Conservation (phyloP, 306 rosid species). For the Fagus crenata region DNA sequence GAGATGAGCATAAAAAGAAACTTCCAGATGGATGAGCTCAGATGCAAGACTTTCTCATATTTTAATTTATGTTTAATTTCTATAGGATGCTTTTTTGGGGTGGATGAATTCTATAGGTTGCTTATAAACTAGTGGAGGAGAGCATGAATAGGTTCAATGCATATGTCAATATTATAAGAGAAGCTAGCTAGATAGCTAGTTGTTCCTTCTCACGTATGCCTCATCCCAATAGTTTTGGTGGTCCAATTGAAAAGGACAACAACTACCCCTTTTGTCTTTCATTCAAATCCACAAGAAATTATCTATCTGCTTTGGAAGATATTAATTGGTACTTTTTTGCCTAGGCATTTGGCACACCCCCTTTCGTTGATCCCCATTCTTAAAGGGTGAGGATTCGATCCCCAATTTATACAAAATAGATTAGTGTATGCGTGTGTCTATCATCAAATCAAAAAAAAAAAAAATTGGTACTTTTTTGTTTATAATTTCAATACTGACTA, state of each 20-base stretch:
- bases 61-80: not conserved
- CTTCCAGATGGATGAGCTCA: not conserved
- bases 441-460: too few relatives aligned
- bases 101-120: not conserved
- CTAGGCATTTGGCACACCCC: too few relatives aligned
- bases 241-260: not conserved
- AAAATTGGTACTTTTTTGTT: too few relatives aligned
- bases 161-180: not conserved
- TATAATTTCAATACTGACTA: too few relatives aligned
- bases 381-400: too few relatives aligned
- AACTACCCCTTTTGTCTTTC: not conserved
- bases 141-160: not conserved
- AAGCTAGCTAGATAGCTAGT: not conserved
- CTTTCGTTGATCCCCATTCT: too few relatives aligned
- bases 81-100: not conserved
- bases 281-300: not conserved
- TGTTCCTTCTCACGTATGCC: not conserved
- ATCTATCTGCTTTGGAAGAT: not conserved
- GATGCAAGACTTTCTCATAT: not conserved
- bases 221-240: not conserved
- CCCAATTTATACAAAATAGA: too few relatives aligned
- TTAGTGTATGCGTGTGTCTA: too few relatives aligned
- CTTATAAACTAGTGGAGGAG: not conserved
- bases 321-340: not conserved
- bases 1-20: not conserved